These are phyloP conservation scores for Euryodendron excelsum DNA, from an alignment of 148 eudicot species.

Conservation along the genomic window DNA sequence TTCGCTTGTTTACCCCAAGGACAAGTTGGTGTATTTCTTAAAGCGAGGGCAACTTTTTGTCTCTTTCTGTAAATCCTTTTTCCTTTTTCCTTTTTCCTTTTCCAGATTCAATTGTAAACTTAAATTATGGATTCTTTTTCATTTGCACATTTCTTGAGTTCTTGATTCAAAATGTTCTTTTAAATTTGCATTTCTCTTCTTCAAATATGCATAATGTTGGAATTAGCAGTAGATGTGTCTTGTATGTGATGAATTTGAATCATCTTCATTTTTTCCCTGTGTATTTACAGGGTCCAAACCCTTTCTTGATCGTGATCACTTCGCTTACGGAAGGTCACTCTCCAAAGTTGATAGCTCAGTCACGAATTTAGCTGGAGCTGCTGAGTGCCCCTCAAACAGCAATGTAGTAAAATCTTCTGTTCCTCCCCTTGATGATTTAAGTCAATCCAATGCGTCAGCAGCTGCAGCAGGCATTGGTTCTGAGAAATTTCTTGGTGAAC, in stretches of 20 bases:
- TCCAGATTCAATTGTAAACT: too few relatives aligned
- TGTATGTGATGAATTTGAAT: not conserved
- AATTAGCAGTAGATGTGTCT: not conserved
- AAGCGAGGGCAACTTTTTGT: too few relatives aligned
- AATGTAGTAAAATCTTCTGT: slow-evolving; percentile 2
- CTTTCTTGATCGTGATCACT: slow-evolving; percentile 15
- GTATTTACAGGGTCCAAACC: not conserved
- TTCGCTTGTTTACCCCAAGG: too few relatives aligned
- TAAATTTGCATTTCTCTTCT: not conserved
- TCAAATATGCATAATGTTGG: not conserved
- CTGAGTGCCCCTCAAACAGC: slow-evolving; percentile 10
- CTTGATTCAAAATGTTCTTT: not conserved
- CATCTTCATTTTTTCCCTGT: slow-evolving; percentile 9
- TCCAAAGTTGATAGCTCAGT: slow-evolving; percentile 19
- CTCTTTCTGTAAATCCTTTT: too few relatives aligned
- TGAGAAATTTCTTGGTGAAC: slow-evolving; percentile 28
- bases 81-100: too few relatives aligned
- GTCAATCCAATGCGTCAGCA: slow-evolving; percentile 22
- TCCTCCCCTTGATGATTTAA: slow-evolving; percentile 11
- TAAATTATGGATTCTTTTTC: too few relatives aligned
- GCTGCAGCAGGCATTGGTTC: slow-evolving; percentile 23
- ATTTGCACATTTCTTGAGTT: not conserved
- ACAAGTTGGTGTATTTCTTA: too few relatives aligned
- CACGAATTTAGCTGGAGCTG: slow-evolving; percentile 10
- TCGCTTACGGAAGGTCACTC: slow-evolving; percentile 9